Evolutionary conservation across 768 basidiomycete genomes (phyloP).

Genomic region (Pleurotus cornucopiae): DNA sequence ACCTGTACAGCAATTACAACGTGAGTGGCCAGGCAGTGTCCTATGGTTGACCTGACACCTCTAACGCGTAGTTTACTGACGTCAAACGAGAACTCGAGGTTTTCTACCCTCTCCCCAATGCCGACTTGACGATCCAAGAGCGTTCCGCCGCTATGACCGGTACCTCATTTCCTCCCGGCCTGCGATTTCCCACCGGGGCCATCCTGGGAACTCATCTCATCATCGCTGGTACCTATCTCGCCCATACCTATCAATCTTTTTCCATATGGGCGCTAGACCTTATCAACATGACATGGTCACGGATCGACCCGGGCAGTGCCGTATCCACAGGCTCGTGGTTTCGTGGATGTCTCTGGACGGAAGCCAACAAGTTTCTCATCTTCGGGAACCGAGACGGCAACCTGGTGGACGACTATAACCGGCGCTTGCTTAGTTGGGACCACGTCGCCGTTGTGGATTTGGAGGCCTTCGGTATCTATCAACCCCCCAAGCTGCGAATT

Average conservation of each 20-base stretch:
- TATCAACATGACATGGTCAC: conserved; percentile 75
- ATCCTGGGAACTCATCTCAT: conserved; percentile 89
- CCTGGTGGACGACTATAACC: conserved; percentile 89
- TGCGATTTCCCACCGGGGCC: conserved; percentile 94
- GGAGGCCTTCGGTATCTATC: conserved; percentile 95
- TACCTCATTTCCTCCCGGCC: conserved; percentile 82
- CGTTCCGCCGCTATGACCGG: conserved; percentile 80
- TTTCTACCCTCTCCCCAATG: conserved; percentile 74
- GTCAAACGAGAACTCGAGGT: conserved; percentile 95
- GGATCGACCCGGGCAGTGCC: conserved; percentile 84
- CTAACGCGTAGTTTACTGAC: conserved; percentile 70
- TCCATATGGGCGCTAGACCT: conserved; percentile 96
- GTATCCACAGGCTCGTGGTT: conserved; percentile 93
- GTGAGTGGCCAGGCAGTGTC: conserved; percentile 36
- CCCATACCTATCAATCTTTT: conserved; percentile 90
- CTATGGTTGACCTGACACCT: conserved; percentile 8
- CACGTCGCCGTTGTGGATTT: conserved; percentile 88
- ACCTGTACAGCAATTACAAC: conserved; percentile 95
- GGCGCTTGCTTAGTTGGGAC: conserved; percentile 86
- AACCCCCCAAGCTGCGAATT: conserved; percentile 66
- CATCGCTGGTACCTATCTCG: conserved; percentile 93
- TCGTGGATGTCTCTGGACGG: conserved; percentile 83
- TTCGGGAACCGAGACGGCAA: conserved; percentile 89
- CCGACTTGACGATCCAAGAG: conserved; percentile 76
- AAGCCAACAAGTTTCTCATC: conserved; percentile 80